A percentile compares a stretch with the other conserved stretches of the same genome.
Conservation (phyloP, 176 grass and related monocot genomes). For the Cenchrus americanus region DNA sequence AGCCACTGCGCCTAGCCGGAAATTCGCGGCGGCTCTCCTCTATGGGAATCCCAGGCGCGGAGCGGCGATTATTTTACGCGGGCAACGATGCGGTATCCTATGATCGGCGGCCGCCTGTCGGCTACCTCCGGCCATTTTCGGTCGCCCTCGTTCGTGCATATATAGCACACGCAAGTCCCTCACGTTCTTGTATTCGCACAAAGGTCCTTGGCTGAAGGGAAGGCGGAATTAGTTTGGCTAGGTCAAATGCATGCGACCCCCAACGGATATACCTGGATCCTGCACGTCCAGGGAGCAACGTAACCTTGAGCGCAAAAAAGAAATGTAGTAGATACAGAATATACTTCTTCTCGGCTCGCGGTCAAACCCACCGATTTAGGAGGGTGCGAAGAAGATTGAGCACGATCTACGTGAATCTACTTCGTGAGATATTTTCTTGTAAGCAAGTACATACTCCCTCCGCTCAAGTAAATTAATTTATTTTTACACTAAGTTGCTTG, state of each 20-base stretch:
- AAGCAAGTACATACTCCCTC: no score
- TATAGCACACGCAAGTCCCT: not conserved
- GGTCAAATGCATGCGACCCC: not conserved
- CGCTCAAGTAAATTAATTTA: no score
- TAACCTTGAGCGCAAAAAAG: not conserved
- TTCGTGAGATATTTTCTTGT: not conserved
- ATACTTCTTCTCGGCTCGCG: not conserved
- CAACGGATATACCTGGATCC: not conserved
- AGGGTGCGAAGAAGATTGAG: not conserved
- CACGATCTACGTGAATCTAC: not conserved
- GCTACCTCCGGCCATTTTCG: conserved; percentile 21
- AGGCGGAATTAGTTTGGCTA: not conserved
- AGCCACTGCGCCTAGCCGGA: conserved; percentile 18
- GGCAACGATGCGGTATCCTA: conserved; percentile 50
- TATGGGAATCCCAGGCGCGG: conserved; percentile 56
- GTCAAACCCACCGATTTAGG: not conserved
- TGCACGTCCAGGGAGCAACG: not conserved
- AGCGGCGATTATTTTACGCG: conserved; percentile 37
- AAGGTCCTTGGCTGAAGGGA: not conserved
- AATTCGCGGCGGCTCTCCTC: conserved; percentile 36
- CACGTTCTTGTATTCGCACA: fast-evolving
- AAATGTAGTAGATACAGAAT: not conserved
- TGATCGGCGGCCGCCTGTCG: conserved; percentile 36
- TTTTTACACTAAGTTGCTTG: no score
- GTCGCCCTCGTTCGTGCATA: not conserved